A percentile compares a stretch with the other conserved stretches of the same genome.
Evolutionary conservation across 768 basidiomycete genomes (phyloP).

Genomic region (Hericium coralloides): DNA sequence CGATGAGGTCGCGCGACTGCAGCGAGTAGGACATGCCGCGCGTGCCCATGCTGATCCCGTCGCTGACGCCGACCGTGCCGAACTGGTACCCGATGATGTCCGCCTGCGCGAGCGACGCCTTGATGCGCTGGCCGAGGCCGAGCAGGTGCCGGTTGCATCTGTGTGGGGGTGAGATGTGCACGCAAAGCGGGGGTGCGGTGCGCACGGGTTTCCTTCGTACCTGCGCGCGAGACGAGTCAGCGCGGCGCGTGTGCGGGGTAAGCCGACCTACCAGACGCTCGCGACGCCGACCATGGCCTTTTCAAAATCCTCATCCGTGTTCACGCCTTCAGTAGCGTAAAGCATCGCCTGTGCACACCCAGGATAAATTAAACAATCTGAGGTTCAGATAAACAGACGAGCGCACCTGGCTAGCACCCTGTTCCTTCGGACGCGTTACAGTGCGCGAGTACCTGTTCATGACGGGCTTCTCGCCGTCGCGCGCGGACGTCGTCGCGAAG

Average conservation of each 20-base stretch:
- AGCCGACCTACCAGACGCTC: slow-evolving; percentile 76
- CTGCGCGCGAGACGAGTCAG: slow-evolving; percentile 31
- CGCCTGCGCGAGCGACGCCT: slow-evolving; percentile 62
- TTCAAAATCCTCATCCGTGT: slow-evolving; percentile 72
- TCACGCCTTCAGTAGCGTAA: slow-evolving; percentile 94
- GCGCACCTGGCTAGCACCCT: slow-evolving; percentile 85
- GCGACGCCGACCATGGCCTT: slow-evolving; percentile 98
- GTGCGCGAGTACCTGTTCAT: slow-evolving; percentile 64
- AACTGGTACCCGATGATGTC: slow-evolving; percentile 93
- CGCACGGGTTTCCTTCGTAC: slow-evolving; percentile 99
- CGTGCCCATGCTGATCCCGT: slow-evolving; percentile 98
- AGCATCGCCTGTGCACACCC: slow-evolving; percentile 77
- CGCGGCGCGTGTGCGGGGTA: slow-evolving; percentile 8
- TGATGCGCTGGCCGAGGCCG: slow-evolving; percentile 79
- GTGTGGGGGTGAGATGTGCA: neutral
- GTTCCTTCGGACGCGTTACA: slow-evolving; percentile 87
- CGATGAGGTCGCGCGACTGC: slow-evolving; percentile 95
- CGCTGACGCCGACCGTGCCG: slow-evolving; percentile 95
- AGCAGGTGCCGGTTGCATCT: slow-evolving; percentile 96
- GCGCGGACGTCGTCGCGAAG: slow-evolving; percentile 15
- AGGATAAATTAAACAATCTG: neutral
- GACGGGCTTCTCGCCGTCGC: slow-evolving; percentile 20
- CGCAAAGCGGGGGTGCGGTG: slow-evolving; percentile 6
- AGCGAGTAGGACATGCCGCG: slow-evolving; percentile 91
- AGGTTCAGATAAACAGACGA: neutral